A percentile compares a stretch with the other conserved stretches of the same genome.
phyloP scores from a whole-genome alignment of 2,329 filamentous ascomycete species.

The Colletotrichum sansevieriae region DNA sequence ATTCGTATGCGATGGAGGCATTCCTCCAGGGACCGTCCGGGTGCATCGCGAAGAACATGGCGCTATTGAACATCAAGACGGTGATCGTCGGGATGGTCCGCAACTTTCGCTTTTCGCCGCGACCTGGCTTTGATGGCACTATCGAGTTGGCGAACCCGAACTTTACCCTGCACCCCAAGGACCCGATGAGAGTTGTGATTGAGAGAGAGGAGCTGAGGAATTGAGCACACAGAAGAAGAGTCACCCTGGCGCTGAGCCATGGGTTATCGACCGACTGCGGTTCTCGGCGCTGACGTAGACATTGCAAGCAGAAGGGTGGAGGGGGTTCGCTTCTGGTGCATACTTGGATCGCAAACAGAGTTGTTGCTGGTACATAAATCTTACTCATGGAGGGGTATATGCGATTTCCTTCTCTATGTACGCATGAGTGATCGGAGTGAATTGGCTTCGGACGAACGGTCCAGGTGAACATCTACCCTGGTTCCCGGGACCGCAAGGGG shows the following conservation, averaged over 20 bases:
- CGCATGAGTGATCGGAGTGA: too few species aligned
- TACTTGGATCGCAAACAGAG: too few species aligned
- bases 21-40: constrained; percentile 44
- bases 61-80: constrained; percentile 39
- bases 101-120: constrained; percentile 31
- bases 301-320: background rate
- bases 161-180: constrained; percentile 41
- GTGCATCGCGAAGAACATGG: constrained; percentile 42
- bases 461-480: too few species aligned
- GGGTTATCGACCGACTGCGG: background rate
- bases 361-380: too few species aligned
- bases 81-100: constrained; percentile 36
- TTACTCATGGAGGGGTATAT: too few species aligned
- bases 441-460: too few species aligned
- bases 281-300: too few species aligned
- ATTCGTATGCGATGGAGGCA: constrained; percentile 46
- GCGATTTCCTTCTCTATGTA: too few species aligned
- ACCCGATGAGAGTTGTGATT: constrained; percentile 27
- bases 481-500: too few species aligned
- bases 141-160: constrained; percentile 39
- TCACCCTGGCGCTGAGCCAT: background rate
- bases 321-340: background rate
- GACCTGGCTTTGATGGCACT: constrained; percentile 10
- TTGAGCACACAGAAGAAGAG: background rate
- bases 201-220: constrained; percentile 15